phyloP scores from a whole-genome alignment of 768 basidiomycete species.

The Boletus insuetus region DNA sequence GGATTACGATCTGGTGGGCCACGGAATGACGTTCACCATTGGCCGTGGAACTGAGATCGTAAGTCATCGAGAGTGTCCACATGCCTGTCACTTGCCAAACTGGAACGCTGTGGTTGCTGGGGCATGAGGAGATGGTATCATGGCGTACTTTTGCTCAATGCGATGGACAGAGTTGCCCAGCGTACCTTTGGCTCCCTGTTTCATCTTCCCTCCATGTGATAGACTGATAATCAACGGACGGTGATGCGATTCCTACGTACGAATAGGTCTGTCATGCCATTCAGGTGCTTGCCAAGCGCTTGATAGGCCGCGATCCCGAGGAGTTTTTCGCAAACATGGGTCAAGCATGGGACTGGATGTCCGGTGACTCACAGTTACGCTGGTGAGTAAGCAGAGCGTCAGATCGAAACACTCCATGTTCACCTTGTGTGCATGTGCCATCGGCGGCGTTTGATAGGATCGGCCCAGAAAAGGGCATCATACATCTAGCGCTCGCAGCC shows the following conservation, averaged over 20 bases:
- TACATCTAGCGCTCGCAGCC: conserved; percentile 83
- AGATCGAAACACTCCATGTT: background rate
- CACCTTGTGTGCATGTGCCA: background rate
- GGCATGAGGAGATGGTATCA: background rate
- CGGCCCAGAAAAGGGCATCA: conserved; percentile 91
- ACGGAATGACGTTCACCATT: conserved; percentile 92
- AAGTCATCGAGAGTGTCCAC: conserved; percentile 12
- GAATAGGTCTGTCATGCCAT: conserved; percentile 74
- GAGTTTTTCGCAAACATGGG: conserved; percentile 87
- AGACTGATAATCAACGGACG: background rate
- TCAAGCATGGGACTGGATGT: conserved; percentile 79
- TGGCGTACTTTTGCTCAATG: background rate
- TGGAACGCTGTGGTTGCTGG: no score
- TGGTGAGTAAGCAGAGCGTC: conserved; percentile 53
- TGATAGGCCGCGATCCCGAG: conserved; percentile 82
- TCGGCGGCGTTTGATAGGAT: conserved; percentile 47
- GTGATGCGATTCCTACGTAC: background rate
- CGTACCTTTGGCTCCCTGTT: background rate
- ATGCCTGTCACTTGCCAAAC: background rate
- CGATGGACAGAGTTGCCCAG: background rate
- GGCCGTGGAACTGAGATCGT: conserved; percentile 93
- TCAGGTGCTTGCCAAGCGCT: conserved; percentile 68
- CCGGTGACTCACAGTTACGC: conserved; percentile 81
- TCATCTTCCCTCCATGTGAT: background rate
- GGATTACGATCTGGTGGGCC: conserved; percentile 60